Percentiles rank a stretch among this genome's conserved stretches.
Evolutionary conservation across 2,329 filamentous ascomycete species (phyloP).

Genomic region (Dactylellina sp.): DNA sequence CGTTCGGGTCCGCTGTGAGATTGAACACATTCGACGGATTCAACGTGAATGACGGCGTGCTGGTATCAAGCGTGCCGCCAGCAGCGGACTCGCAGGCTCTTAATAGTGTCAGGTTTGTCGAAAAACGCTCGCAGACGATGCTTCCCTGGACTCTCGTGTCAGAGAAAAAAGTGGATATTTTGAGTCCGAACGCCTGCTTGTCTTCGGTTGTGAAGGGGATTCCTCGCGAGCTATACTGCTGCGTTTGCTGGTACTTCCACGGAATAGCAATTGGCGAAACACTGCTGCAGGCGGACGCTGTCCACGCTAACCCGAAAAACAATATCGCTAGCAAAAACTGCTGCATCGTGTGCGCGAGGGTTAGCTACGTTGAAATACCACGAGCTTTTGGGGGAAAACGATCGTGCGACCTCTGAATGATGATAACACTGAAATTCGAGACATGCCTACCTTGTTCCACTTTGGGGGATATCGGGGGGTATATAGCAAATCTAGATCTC

Average conservation of each 20-base stretch:
- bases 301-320: not conserved
- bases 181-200: slow-evolving; percentile 7
- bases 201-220: slow-evolving; percentile 9
- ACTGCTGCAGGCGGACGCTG: slow-evolving; percentile 1
- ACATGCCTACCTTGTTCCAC: too few relatives aligned
- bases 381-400: too few relatives aligned
- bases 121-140: not conserved
- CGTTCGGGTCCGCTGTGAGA: slow-evolving; percentile 20
- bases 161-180: slow-evolving; percentile 15
- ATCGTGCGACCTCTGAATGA: too few relatives aligned
- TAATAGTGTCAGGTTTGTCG: not conserved
- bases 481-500: too few relatives aligned
- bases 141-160: not conserved
- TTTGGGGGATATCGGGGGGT: too few relatives aligned
- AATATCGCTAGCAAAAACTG: not conserved
- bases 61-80: not conserved
- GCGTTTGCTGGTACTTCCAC: slow-evolving; percentile 8
- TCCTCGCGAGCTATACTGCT: not conserved
- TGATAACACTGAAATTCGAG: too few relatives aligned
- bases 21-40: slow-evolving; percentile 7
- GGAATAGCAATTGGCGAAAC: not conserved
- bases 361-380: too few relatives aligned
- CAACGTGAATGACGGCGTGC: not conserved
- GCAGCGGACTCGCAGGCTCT: not conserved
- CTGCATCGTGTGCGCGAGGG: too few relatives aligned